Evolutionary conservation across 176 grass and related monocot genomes (phyloP).

Genomic region (Otatea glauca): DNA sequence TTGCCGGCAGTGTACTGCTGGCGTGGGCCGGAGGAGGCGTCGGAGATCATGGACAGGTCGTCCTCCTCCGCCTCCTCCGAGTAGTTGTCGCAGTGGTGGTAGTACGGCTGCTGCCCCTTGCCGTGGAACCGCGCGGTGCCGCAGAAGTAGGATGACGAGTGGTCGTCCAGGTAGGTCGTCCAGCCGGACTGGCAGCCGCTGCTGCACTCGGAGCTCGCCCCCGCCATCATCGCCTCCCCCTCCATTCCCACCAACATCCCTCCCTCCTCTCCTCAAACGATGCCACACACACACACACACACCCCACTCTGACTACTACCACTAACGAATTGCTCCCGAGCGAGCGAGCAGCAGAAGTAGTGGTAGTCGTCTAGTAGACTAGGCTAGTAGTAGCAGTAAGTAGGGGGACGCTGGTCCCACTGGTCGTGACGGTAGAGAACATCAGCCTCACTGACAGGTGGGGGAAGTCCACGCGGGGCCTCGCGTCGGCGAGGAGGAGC

Average conservation of each 20-base stretch:
- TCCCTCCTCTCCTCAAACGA: not conserved
- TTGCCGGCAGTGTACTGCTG: conserved; percentile 59
- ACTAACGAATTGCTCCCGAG: conserved; percentile 25
- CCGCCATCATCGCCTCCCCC: conserved; percentile 48
- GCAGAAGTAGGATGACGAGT: conserved; percentile 54
- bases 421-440: not conserved
- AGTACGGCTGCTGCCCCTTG: conserved; percentile 12
- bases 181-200: conserved; percentile 98
- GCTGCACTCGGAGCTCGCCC: conserved; percentile 85
- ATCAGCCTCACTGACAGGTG: not conserved
- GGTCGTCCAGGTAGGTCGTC: conserved; percentile 90
- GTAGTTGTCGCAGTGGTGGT: not conserved
- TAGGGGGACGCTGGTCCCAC: not conserved
- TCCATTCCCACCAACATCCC: conserved; percentile 49
- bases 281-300: not conserved
- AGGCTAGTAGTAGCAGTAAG: conserved; percentile 20
- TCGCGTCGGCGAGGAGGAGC: conserved; percentile 31
- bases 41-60: conserved; percentile 94
- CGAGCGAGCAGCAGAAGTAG: not conserved
- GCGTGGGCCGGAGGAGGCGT: conserved; percentile 95
- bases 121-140: not conserved
- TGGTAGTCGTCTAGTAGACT: conserved; percentile 18
- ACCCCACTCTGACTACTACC: not conserved
- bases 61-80: conserved; percentile 61
- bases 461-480: not conserved